Evolutionary conservation across 2,329 filamentous ascomycete genomes (phyloP).

Genomic region (Amesomyces nigricolor): DNA sequence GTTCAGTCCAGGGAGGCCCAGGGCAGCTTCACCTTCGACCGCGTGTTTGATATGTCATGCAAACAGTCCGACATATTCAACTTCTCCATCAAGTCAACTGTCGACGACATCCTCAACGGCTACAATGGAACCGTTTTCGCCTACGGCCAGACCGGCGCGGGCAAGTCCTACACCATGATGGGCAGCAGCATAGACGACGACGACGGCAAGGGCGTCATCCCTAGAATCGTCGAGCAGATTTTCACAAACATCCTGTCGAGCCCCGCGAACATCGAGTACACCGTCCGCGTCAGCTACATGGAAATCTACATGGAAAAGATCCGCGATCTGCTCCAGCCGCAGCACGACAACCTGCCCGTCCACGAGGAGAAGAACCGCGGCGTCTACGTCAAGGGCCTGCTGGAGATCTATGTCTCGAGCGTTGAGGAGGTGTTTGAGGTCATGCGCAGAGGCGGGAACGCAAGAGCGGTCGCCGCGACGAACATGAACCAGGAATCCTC

Average conservation of each 20-base stretch:
- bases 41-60: constrained; percentile 92
- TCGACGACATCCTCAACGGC: constrained; percentile 96
- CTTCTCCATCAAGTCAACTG: constrained; percentile 91
- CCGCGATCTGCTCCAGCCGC: constrained; percentile 82
- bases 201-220: constrained; percentile 85
- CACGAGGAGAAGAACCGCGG: constrained; percentile 96
- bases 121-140: constrained; percentile 99
- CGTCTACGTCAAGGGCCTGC: constrained; percentile 90
- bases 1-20: constrained; percentile 71
- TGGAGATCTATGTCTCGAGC: constrained; percentile 93
- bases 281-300: constrained; percentile 98
- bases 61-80: constrained; percentile 93
- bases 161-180: constrained; percentile 99
- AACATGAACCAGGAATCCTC: constrained; percentile 99
- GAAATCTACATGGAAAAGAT: constrained; percentile 99
- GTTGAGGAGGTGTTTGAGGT: constrained; percentile 96
- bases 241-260: constrained; percentile 92
- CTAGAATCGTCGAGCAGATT: constrained; percentile 94
- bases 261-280: constrained; percentile 92
- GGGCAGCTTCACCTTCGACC: constrained; percentile 91
- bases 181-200: constrained; percentile 89
- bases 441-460: constrained; percentile 84
- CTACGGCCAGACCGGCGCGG: constrained; percentile 95
- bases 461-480: constrained; percentile 87
- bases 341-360: constrained; percentile 94